phyloP scores from a whole-genome alignment of 2,329 filamentous ascomycete species.

The Fusarium transvaalense region DNA sequence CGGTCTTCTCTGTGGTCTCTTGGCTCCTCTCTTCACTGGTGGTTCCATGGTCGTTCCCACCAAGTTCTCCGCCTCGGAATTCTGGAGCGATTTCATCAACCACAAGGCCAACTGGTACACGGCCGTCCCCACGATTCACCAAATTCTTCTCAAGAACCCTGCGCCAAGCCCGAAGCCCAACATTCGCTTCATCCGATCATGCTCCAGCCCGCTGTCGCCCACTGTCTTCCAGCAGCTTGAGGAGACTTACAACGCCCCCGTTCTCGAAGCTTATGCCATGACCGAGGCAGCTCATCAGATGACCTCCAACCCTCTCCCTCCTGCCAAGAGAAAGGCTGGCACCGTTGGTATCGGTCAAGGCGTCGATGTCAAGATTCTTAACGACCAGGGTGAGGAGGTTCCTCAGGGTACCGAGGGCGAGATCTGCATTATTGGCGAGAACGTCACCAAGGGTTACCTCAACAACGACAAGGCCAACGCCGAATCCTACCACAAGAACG shows the following conservation, averaged over 20 bases:
- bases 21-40: constrained; percentile 80
- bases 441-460: constrained; percentile 86
- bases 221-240: constrained; percentile 86
- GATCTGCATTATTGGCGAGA: constrained; percentile 85
- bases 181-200: constrained; percentile 90
- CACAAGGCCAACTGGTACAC: constrained; percentile 92
- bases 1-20: constrained; percentile 84
- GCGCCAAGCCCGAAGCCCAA: constrained; percentile 74
- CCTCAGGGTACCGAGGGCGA: constrained; percentile 79
- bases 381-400: constrained; percentile 75
- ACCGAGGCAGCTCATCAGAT: constrained; percentile 90
- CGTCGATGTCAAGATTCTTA: constrained; percentile 83
- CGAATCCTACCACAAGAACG: constrained; percentile 77
- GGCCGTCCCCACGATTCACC: constrained; percentile 92
- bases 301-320: constrained; percentile 80
- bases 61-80: constrained; percentile 84
- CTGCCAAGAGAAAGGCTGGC: constrained; percentile 80
- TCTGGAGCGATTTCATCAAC: constrained; percentile 82
- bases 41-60: constrained; percentile 83
- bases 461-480: constrained; percentile 85
- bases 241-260: constrained; percentile 79
- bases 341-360: constrained; percentile 87
- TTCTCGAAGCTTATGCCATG: constrained; percentile 93
- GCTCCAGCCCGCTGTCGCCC: constrained; percentile 85
- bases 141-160: constrained; percentile 83